These are phyloP conservation scores for Urochloa ruziziensis DNA, from an alignment of 176 grass and related monocot genomes.

Conservation along the genomic window DNA sequence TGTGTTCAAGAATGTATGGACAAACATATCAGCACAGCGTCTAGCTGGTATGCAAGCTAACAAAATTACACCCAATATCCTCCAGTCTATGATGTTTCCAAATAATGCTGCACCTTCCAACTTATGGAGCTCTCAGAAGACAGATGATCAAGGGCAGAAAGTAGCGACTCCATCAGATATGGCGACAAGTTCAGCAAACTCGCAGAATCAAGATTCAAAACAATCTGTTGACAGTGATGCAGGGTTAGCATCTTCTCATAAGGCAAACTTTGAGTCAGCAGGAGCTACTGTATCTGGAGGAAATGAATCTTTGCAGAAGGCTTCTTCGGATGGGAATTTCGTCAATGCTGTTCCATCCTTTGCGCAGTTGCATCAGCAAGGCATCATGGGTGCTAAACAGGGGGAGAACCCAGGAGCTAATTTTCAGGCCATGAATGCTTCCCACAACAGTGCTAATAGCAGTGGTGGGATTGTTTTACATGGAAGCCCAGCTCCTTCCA, in stretches of 20 bases:
- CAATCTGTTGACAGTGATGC: conserved; percentile 45
- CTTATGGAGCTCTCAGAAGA: conserved; percentile 57
- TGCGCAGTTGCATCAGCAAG: conserved; percentile 56
- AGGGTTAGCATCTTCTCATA: conserved; percentile 43
- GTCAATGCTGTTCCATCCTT: conserved; percentile 50
- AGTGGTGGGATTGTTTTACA: conserved; percentile 49
- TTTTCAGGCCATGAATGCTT: conserved; percentile 46
- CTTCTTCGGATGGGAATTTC: conserved; percentile 47
- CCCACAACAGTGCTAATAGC: conserved; percentile 33
- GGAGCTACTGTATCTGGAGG: conserved; percentile 40
- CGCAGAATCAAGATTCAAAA: conserved; percentile 69
- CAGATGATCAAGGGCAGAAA: conserved; percentile 61
- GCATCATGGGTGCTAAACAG: conserved; percentile 47
- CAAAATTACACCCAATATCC: conserved; percentile 74
- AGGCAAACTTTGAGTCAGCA: conserved; percentile 41
- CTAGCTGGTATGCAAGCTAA: conserved; percentile 53
- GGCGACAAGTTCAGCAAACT: conserved; percentile 63
- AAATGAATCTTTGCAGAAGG: conserved; percentile 51
- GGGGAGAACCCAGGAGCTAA: conserved; percentile 44
- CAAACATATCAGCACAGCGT: conserved; percentile 79
- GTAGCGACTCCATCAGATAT: conserved; percentile 57
- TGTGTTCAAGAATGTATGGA: conserved; percentile 94
- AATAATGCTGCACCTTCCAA: conserved; percentile 46
- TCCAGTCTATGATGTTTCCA: conserved; percentile 86
- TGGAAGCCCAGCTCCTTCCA: conserved; percentile 58